Conservation (phyloP, 192 early-diverging fungal species). For the Mortierella antarctica region DNA sequence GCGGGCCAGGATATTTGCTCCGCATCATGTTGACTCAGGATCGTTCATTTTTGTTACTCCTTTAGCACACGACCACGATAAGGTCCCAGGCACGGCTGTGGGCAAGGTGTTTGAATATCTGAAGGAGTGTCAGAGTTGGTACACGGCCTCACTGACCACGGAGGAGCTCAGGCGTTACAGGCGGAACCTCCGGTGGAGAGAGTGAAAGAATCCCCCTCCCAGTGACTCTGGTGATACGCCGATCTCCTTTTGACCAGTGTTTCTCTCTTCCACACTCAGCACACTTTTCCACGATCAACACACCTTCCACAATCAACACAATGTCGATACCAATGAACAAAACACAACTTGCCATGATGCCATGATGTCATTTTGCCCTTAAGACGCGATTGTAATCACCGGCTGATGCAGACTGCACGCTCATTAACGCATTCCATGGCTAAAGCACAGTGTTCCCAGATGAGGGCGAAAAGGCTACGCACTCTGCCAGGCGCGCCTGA, state of each 20-base stretch:
- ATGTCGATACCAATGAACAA: too few relatives aligned
- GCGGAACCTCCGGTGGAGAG: neutral
- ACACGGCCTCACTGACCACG: neutral
- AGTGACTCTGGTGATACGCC: neutral
- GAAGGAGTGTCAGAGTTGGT: neutral
- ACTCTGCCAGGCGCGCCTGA: neutral
- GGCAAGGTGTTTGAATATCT: conserved; percentile 24
- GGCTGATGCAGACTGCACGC: too few relatives aligned
- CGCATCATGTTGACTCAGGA: neutral
- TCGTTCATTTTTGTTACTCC: neutral
- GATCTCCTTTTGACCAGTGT: neutral
- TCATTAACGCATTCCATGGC: too few relatives aligned
- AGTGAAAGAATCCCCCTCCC: neutral
- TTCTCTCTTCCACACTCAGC: too few relatives aligned
- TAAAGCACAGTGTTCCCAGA: neutral
- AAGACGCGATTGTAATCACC: too few relatives aligned
- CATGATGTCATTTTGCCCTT: too few relatives aligned
- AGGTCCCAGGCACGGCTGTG: conserved; percentile 34
- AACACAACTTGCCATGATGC: too few relatives aligned
- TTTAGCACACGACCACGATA: conserved; percentile 36
- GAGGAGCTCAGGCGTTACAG: neutral
- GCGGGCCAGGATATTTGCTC: neutral
- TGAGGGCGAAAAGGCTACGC: neutral
- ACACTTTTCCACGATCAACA: too few relatives aligned
- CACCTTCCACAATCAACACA: too few relatives aligned